Base-by-base conservation (phyloP, 441 rosid genomes). In the Erodium chrysanthum region DNA sequence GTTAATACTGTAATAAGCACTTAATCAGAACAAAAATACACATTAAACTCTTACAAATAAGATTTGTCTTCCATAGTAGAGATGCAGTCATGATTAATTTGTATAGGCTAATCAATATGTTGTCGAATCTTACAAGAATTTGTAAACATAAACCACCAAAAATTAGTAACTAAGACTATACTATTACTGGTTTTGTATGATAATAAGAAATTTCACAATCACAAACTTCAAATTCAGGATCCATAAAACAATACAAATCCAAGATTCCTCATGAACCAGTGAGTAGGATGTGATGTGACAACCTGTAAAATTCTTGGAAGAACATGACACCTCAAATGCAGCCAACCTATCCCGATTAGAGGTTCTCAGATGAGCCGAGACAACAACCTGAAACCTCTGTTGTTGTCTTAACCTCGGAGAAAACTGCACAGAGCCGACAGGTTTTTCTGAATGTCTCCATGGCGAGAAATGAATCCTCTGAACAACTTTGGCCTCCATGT, bases 261-360 rank as follows among this genome's bases (percentile, higher is more conserved):
- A n/a, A 4, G 15, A 15, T 50, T 50, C 7, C n/a, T 61, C 27
- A 23, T 44, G 44, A 37, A 37, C 44, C 5, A 27, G 44, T 37
- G 50, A 44, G 50, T 44, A 44, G 15, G 50, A 44, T 11, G 15
- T 33, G 20, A 65, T 1, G 68, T 52, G 63, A 21, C 29, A 78
- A 91, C 97, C 96, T 77, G 90, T 75, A 66, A 76, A 75, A 70
- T 78, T 83, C 21, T 80, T 78, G 67, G 74, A 78, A 23, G 86
- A 76, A 70, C 82, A 82, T 1, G 83, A 78, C 79, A 76, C 84
- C 68, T 72, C 79, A 31, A 77, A 73, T 22, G 84, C 76, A 21
- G 68, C 63, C 22, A 78, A 73, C 72, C 74, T 75, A 7, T 50
- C 76, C 44, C 72, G 62, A 76, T 73, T 76, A 56, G 73, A 76